Conservation (phyloP, 2,329 filamentous ascomycete genomes). For the Phaeoacremonium minimum region DNA sequence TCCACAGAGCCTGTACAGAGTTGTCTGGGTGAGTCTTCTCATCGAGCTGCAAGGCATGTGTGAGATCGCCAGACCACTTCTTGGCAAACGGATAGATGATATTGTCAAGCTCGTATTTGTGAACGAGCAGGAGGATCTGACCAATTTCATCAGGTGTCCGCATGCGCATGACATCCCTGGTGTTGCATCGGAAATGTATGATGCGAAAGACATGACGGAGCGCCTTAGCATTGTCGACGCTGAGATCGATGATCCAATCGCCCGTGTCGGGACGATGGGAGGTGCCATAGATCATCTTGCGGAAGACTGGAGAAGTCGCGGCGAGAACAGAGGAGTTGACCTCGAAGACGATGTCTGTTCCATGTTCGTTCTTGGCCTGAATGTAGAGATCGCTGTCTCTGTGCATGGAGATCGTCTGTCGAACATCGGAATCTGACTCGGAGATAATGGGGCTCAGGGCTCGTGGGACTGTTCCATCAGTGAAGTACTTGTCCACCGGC, state of each 20-base stretch:
- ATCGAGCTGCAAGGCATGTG: constrained; percentile 1
- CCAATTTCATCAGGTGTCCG: constrained; percentile 5
- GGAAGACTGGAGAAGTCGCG: constrained; percentile 6
- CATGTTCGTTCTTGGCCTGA: constrained; percentile 4
- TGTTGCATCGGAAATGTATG: constrained; percentile 6
- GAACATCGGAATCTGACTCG: constrained; percentile 2
- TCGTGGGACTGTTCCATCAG: constrained; percentile 1
- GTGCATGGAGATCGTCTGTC: constrained; percentile 3
- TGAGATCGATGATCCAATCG: constrained; percentile 7
- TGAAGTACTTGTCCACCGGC: constrained; percentile 2
- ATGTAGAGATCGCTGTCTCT: constrained; percentile 8
- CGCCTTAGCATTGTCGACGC: constrained; percentile 7
- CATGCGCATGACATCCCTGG: constrained; percentile 4
- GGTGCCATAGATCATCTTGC: constrained; percentile 8
- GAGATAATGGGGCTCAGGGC: constrained; percentile 3
- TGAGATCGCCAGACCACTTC: constrained; percentile 6
- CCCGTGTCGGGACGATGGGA: constrained; percentile 7
- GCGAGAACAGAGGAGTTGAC: constrained; percentile 7
- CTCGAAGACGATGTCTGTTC: constrained; percentile 6
- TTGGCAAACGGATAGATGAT: constrained; percentile 4
- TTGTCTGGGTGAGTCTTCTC: neutral
- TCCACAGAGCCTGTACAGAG: constrained; percentile 3
- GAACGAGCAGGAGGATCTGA: constrained; percentile 3
- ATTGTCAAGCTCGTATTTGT: constrained; percentile 7
- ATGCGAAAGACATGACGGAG: constrained; percentile 8